phyloP scores from a whole-genome alignment of 2,329 filamentous ascomycete species.

The Cladosporium oxysporum region DNA sequence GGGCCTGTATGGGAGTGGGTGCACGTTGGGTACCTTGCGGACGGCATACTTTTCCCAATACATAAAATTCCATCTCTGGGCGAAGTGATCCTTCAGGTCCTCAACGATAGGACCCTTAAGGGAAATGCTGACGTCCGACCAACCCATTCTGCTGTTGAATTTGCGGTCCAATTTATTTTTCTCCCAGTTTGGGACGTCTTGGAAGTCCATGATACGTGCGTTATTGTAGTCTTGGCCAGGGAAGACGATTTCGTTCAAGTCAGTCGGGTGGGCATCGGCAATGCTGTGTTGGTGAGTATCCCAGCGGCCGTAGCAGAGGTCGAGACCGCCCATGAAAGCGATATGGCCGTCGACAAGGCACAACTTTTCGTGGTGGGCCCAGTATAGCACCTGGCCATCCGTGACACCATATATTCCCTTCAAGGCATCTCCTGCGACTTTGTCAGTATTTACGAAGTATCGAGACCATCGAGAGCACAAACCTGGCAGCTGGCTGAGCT shows the following conservation, averaged over 20 bases:
- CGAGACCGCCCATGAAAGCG: slow-evolving; percentile 89
- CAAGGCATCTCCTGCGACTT: slow-evolving; percentile 60
- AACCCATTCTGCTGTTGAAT: slow-evolving; percentile 79
- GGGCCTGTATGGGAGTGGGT: slow-evolving; percentile 39
- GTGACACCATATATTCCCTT: slow-evolving; percentile 79
- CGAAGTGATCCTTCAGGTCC: slow-evolving; percentile 76
- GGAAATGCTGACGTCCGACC: slow-evolving; percentile 83
- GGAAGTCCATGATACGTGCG: slow-evolving; percentile 77
- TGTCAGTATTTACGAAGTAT: not conserved
- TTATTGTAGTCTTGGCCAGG: slow-evolving; percentile 95
- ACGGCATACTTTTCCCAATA: slow-evolving; percentile 76
- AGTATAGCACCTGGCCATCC: slow-evolving; percentile 81
- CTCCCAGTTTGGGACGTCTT: slow-evolving; percentile 76
- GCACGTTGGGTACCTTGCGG: slow-evolving; percentile 55
- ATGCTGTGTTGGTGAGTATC: slow-evolving; percentile 83
- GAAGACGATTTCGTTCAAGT: slow-evolving; percentile 75
- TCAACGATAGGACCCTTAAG: slow-evolving; percentile 73
- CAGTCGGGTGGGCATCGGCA: slow-evolving; percentile 76
- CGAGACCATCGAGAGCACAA: not conserved
- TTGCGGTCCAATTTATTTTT: slow-evolving; percentile 80
- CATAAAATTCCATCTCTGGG: slow-evolving; percentile 90
- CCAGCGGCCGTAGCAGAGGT: slow-evolving; percentile 84
- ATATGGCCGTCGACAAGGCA: slow-evolving; percentile 75
- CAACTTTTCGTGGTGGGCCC: slow-evolving; percentile 93
- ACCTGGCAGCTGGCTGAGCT: slow-evolving; percentile 62